Evolutionary conservation across 2,329 filamentous ascomycete genomes (phyloP), one percentile per base, ranked within the genome.

Genomic region (Coniochaeta prunicola): DNA sequence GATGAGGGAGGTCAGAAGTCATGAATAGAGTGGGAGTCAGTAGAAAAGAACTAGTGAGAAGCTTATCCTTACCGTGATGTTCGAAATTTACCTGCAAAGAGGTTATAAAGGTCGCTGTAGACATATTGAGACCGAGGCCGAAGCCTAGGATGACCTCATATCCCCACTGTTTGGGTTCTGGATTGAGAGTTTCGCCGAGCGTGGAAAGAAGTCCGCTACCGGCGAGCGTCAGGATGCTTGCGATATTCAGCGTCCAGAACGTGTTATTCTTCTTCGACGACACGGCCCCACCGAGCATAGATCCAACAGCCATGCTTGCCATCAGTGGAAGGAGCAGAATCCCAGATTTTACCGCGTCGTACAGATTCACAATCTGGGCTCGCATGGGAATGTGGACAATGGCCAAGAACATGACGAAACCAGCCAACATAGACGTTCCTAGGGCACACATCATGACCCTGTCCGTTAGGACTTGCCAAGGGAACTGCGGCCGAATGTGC

Each of bases 301-400:
- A 64, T 24, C 64, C 63, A 10, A 59, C 56, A 1, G 64, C 63
- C 45, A 57, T 62, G 34, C 62, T 59, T 8, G 60, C 65, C 64
- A 67, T 65, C 57, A 64, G 59, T 17, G 65, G 65, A 13, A 66
- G 63, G 8, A 67, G 59, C 17, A 65, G 57, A 19, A 62, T 59
- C 10, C 65, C 65, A 30, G 65, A 59, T 54, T 63, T 64, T n/a
- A 65, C 63, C 19, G 62, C 61, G 7, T 60, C 59, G 57, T 65
- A 64, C 8, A 63, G 34, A 45, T 67, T 65, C 26, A 64, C 64
- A 24, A 67, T 64, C 55, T 67, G 62, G 12, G 64, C 59, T 17
- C 65, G 62, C 17, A 67, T 59, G 13, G 64, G 64, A n/a, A 67
- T 59, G 38, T 65, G 64, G 58, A 67, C 60, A 21, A 67, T 60